These are phyloP conservation scores for Gypsophila paniculata DNA, from an alignment of 179 eudicot genomes.

Conservation along the genomic window DNA sequence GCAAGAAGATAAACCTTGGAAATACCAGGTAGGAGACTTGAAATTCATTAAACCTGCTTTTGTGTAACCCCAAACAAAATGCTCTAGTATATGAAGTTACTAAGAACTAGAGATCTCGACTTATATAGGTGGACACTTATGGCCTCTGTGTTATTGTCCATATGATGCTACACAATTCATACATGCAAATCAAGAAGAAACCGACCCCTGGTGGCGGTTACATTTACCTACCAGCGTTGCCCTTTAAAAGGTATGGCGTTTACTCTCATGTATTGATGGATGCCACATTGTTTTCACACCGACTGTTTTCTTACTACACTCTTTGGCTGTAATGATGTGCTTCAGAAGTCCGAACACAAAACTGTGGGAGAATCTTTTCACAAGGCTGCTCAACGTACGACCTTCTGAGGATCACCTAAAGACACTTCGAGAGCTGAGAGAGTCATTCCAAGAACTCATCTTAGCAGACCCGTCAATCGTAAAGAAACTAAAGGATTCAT, in stretches of 20 bases:
- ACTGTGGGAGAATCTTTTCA: slow-evolving; percentile 74
- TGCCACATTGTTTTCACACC: background rate
- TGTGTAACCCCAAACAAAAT: background rate
- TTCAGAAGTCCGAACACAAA: slow-evolving; percentile 69
- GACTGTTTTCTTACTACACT: background rate
- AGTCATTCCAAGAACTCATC: slow-evolving; percentile 62
- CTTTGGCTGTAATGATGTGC: background rate
- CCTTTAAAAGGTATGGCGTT: slow-evolving; percentile 56
- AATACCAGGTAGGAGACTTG: slow-evolving; percentile 53
- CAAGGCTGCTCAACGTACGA: slow-evolving; percentile 57
- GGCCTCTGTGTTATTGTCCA: slow-evolving; percentile 90
- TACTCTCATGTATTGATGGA: background rate
- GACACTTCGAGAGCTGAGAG: slow-evolving; percentile 47
- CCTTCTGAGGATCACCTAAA: slow-evolving; percentile 51
- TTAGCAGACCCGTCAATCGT: slow-evolving; percentile 52
- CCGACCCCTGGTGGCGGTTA: slow-evolving; percentile 48
- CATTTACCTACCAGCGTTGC: slow-evolving; percentile 48
- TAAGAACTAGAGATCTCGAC: slow-evolving; percentile 9
- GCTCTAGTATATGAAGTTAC: background rate
- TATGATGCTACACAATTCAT: slow-evolving; percentile 79
- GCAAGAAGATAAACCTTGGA: slow-evolving; percentile 89
- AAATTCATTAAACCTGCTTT: background rate
- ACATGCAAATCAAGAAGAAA: slow-evolving; percentile 73
- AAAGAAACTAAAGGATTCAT: slow-evolving; percentile 59
- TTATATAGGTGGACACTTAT: slow-evolving; percentile 66